Conservation (phyloP, 1,284 basidiomycete genomes). For the Ustilago bromivora region DNA sequence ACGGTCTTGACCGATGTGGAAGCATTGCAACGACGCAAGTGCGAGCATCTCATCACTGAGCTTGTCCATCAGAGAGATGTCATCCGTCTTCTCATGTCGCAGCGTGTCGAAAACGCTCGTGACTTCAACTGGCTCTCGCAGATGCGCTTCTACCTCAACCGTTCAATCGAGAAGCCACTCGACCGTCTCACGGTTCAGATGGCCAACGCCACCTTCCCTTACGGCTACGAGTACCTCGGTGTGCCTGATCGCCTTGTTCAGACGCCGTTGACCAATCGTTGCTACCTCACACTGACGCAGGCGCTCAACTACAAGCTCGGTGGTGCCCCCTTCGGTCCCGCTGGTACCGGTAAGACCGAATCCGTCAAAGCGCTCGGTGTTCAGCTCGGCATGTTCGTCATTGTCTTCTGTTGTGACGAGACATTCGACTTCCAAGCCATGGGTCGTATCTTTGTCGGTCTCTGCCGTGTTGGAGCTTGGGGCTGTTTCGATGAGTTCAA, state of each 20-base stretch:
- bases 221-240: slow-evolving; percentile 98
- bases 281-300: slow-evolving; percentile 95
- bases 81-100: slow-evolving; percentile 81
- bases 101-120: slow-evolving; percentile 77
- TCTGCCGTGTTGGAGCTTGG: slow-evolving; percentile 98
- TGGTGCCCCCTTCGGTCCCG: slow-evolving; percentile 97
- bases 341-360: slow-evolving; percentile 99
- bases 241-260: slow-evolving; percentile 97
- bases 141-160: slow-evolving; percentile 96
- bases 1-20: slow-evolving; percentile 90
- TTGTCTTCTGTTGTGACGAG: slow-evolving; percentile 99
- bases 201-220: slow-evolving; percentile 92
- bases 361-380: slow-evolving; percentile 99
- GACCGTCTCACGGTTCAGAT: slow-evolving; percentile 80
- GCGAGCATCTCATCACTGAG: slow-evolving; percentile 98
- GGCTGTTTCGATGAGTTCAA: slow-evolving; percentile 74
- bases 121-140: slow-evolving; percentile 95
- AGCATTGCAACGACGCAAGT: slow-evolving; percentile 91
- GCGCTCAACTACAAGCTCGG: slow-evolving; percentile 94
- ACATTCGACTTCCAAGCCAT: slow-evolving; percentile 99
- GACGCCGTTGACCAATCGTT: slow-evolving; percentile 96
- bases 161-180: slow-evolving; percentile 77
- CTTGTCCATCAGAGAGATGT: slow-evolving; percentile 98
- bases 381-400: slow-evolving; percentile 94
- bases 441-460: slow-evolving; percentile 98